Percentiles rank a stretch among this genome's conserved stretches.
Evolutionary conservation across 129 eudicot genomes (phyloP).

Genomic region (Dittrichia graveolens): DNA sequence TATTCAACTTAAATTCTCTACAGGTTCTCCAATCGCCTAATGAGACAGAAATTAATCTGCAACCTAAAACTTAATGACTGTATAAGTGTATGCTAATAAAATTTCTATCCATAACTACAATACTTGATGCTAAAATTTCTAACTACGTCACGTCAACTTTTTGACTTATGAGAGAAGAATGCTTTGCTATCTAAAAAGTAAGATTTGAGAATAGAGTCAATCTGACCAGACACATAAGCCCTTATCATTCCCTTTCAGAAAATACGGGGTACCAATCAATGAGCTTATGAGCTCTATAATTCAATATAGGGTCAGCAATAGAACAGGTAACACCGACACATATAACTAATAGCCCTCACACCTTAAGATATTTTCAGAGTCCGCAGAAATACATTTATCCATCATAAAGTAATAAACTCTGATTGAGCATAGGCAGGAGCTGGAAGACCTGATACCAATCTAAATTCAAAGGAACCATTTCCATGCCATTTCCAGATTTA

Average conservation of each 20-base stretch:
- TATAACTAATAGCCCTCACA: conserved; percentile 23
- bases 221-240: not conserved
- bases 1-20: conserved; percentile 8
- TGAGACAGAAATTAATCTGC: conserved; percentile 17
- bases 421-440: conserved; percentile 2
- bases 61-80: conserved; percentile 8
- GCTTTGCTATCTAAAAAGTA: conserved; percentile 2
- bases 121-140: not conserved
- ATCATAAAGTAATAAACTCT: conserved; percentile 7
- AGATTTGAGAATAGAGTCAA: not conserved
- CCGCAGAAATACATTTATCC: conserved; percentile 6
- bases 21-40: not conserved
- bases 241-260: conserved; percentile 13
- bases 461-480: conserved; percentile 6
- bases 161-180: not conserved
- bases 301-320: not conserved
- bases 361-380: not conserved
- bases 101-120: not conserved
- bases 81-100: not conserved
- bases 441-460: not conserved
- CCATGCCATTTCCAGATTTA: conserved; percentile 11
- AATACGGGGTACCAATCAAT: not conserved
- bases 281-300: not conserved
- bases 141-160: not conserved
- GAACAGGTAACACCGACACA: conserved; percentile 4